These are phyloP conservation scores for Neurospora tetraspora DNA, from an alignment of 495 filamentous ascomycete species.

Conservation along the genomic window DNA sequence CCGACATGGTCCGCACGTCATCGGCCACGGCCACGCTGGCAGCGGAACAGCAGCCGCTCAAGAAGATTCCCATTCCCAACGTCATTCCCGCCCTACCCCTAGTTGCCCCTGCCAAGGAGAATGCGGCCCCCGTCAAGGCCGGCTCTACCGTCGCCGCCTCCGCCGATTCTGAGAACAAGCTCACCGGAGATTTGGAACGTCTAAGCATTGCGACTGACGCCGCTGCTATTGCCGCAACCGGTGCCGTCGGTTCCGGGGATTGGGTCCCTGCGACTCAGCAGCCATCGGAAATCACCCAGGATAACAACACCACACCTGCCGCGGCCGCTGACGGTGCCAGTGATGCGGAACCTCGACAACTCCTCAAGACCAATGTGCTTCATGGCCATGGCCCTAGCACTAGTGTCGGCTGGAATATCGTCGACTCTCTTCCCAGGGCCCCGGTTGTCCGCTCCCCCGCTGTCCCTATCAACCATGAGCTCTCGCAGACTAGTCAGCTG, in stretches of 20 bases:
- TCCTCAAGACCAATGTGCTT: not conserved
- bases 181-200: not conserved
- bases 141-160: not conserved
- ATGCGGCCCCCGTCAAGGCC: not conserved
- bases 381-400: not conserved
- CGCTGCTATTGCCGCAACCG: not conserved
- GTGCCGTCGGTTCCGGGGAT: not conserved
- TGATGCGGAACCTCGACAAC: not conserved
- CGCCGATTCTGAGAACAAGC: not conserved
- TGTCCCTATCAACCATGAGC: constrained; percentile 8
- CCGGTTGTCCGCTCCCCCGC: constrained; percentile 9
- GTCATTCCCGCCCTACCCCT: constrained; percentile 13
- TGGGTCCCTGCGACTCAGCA: not conserved
- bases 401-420: not conserved
- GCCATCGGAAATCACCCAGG: not conserved
- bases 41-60: not conserved
- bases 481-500: constrained; percentile 20
- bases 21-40: constrained; percentile 1
- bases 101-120: constrained; percentile 8
- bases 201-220: not conserved
- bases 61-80: constrained; percentile 4
- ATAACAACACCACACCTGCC: not conserved
- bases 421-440: not conserved
- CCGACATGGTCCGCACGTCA: constrained; percentile 7
- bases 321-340: not conserved